Conservation (phyloP, 2,329 filamentous ascomycete genomes). For the Chaetoscypha palmicola region DNA sequence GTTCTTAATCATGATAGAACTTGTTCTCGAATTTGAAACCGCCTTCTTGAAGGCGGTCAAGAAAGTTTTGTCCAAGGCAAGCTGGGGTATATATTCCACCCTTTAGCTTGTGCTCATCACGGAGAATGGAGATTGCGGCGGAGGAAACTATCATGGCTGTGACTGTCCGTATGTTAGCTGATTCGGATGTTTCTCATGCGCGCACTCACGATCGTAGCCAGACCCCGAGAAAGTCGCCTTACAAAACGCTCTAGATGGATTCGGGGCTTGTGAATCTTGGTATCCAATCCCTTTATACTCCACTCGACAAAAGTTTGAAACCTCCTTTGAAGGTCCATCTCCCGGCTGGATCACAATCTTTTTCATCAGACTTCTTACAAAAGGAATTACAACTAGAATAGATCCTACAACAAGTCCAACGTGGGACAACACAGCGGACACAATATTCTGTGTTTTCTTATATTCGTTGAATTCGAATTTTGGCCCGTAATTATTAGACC, state of each 20-base stretch:
- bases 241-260: constrained; percentile 38
- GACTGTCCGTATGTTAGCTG: constrained; percentile 37
- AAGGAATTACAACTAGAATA: constrained; percentile 33
- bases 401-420: constrained; percentile 39
- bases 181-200: not conserved
- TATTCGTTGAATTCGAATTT: constrained; percentile 54
- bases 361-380: constrained; percentile 37
- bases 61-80: constrained; percentile 58
- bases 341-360: constrained; percentile 46
- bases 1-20: constrained; percentile 28
- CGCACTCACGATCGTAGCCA: constrained; percentile 54
- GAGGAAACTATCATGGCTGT: constrained; percentile 59
- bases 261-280: constrained; percentile 44
- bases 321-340: constrained; percentile 46
- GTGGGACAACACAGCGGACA: constrained; percentile 45
- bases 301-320: constrained; percentile 50
- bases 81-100: constrained; percentile 69
- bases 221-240: constrained; percentile 51
- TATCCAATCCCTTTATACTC: constrained; percentile 58
- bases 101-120: constrained; percentile 50
- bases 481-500: constrained; percentile 48
- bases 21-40: constrained; percentile 58
- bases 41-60: constrained; percentile 53
- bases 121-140: constrained; percentile 57
- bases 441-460: constrained; percentile 42